phyloP scores from a whole-genome alignment of 148 eudicot species.

The Selenicereus undatus region DNA sequence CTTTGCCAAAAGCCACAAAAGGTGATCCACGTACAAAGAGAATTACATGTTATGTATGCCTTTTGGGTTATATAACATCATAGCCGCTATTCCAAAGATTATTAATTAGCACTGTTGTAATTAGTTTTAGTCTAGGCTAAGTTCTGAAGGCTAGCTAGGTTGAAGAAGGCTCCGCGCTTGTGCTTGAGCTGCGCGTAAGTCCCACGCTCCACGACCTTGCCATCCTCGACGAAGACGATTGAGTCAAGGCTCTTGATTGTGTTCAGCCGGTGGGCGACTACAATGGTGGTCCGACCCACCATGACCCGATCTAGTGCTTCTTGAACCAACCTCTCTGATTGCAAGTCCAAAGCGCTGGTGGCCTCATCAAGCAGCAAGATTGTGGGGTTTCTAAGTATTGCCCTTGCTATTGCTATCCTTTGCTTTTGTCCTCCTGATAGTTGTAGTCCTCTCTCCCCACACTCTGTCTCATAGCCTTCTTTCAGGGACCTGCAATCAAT shows the following conservation, averaged over 20 bases:
- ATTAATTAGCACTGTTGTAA: not conserved
- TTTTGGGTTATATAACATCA: not conserved
- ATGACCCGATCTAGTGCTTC: conserved; percentile 72
- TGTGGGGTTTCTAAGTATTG: conserved; percentile 66
- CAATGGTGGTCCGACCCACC: conserved; percentile 78
- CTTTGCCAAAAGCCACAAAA: not conserved
- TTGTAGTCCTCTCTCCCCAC: conserved; percentile 87
- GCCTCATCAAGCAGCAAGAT: conserved; percentile 78
- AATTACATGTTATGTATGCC: not conserved
- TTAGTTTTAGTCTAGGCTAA: conserved; percentile 19
- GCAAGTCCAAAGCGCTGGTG: conserved; percentile 80
- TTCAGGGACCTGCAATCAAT: conserved; percentile 45
- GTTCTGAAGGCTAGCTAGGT: conserved; percentile 61
- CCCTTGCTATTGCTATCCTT: conserved; percentile 83
- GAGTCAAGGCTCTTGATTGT: conserved; percentile 68
- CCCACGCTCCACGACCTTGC: conserved; percentile 72
- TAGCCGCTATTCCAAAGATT: not conserved
- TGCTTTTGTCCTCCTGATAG: conserved; percentile 88
- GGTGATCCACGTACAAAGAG: not conserved
- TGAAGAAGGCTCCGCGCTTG: conserved; percentile 76
- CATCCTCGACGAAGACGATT: conserved; percentile 63
- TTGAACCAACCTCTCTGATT: conserved; percentile 79
- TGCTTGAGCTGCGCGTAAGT: conserved; percentile 53
- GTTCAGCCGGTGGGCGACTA: conserved; percentile 84
- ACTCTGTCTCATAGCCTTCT: conserved; percentile 77